Conservation (phyloP, 495 filamentous ascomycete genomes). For the Margaritispora aquatica region DNA sequence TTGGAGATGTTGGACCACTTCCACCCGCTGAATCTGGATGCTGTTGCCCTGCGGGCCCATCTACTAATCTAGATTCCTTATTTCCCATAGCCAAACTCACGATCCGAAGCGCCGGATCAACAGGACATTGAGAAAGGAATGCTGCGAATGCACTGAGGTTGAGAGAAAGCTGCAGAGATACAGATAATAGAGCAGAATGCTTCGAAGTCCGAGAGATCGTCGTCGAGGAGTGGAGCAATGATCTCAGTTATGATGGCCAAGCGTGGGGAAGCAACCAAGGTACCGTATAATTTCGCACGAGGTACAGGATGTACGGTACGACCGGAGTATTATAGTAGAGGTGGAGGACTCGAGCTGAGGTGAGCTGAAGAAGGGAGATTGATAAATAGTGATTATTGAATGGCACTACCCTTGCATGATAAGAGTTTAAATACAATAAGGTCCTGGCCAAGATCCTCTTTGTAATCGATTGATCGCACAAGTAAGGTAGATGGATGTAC, state of each 20-base stretch:
- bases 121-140: conserved; percentile 16
- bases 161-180: not conserved
- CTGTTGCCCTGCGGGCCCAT: conserved; percentile 7
- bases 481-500: too few relatives aligned
- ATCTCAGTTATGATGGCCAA: conserved; percentile 7
- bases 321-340: too few relatives aligned
- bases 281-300: conserved; percentile 1
- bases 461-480: too few relatives aligned
- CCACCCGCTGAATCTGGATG: conserved; percentile 16
- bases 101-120: conserved; percentile 22
- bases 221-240: conserved; percentile 11
- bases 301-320: too few relatives aligned
- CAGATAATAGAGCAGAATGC: conserved; percentile 3
- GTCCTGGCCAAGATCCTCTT: not conserved
- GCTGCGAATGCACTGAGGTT: not conserved
- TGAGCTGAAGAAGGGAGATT: too few relatives aligned
- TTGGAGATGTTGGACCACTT: conserved; percentile 18
- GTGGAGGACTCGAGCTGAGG: too few relatives aligned
- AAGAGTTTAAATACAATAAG: conserved; percentile 12
- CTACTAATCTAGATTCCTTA: conserved; percentile 20
- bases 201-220: not conserved
- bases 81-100: conserved; percentile 18
- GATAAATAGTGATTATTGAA: too few relatives aligned
- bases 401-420: conserved; percentile 6
- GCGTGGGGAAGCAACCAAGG: conserved; percentile 12